A percentile compares a stretch with the other conserved stretches of the same genome.
phyloP scores from a whole-genome alignment of 1,139 yeast genomes.

The Wickerhamomyces sp. region DNA sequence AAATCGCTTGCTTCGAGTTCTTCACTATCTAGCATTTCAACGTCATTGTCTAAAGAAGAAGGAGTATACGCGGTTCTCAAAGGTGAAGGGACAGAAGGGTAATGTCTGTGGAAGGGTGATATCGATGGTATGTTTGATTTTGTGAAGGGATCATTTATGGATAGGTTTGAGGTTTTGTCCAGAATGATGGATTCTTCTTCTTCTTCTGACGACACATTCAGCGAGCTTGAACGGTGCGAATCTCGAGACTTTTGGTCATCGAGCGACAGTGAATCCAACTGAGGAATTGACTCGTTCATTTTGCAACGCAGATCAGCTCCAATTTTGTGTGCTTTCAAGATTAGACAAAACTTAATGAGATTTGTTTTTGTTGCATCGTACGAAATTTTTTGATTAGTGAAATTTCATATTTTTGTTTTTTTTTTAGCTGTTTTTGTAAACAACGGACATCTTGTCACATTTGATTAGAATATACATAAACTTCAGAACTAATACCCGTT shows the following conservation, averaged over 20 bases:
- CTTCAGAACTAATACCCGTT: too few species aligned
- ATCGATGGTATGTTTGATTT: not conserved
- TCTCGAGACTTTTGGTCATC: not conserved
- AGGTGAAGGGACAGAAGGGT: not conserved
- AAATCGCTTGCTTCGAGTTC: slow-evolving; percentile 6
- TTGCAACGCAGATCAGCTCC: not conserved
- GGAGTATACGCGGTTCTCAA: not conserved
- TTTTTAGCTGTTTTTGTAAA: not conserved
- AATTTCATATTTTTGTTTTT: not conserved
- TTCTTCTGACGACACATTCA: not conserved
- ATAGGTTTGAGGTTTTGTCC: slow-evolving; percentile 3
- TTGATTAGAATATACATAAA: too few species aligned
- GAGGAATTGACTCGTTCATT: not conserved
- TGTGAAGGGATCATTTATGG: slow-evolving; percentile 1
- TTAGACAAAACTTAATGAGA: too few species aligned
- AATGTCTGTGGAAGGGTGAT: not conserved
- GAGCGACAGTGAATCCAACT: not conserved
- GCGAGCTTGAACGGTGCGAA: not conserved
- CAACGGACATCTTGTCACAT: too few species aligned
- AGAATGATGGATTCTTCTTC: slow-evolving; percentile 3
- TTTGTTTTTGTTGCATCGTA: too few species aligned
- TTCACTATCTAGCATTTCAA: not conserved
- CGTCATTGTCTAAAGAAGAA: not conserved
- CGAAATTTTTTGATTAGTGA: not conserved
- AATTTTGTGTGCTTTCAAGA: not conserved